A percentile compares a stretch with the other conserved stretches of the same genome.
These are phyloP conservation scores for Guillardia theta DNA, from an alignment of 78 protist genomes.

Conservation along the genomic window DNA sequence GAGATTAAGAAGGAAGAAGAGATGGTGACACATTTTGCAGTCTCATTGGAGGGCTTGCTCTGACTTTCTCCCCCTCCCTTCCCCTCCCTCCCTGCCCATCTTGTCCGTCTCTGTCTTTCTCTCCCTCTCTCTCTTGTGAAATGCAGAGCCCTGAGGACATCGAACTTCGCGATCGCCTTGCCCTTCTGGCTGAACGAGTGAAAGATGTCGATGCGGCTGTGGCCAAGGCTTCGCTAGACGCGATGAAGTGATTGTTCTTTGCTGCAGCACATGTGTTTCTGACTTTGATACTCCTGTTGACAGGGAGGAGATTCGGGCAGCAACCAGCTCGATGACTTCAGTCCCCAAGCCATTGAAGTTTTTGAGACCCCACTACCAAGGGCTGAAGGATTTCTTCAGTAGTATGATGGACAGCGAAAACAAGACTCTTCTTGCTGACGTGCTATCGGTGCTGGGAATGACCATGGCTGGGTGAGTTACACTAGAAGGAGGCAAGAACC, in stretches of 20 bases:
- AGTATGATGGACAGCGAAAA: not conserved
- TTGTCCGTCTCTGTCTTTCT: not conserved
- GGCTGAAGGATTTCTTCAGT: slow-evolving; percentile 51
- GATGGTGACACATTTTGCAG: not conserved
- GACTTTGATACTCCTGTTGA: not conserved
- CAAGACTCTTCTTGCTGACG: slow-evolving; percentile 70
- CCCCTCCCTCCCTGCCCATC: no score
- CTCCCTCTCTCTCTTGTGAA: not conserved
- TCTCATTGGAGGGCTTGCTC: no score
- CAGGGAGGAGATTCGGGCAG: slow-evolving; percentile 66
- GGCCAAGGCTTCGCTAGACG: slow-evolving; percentile 52
- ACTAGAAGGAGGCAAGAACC: no score
- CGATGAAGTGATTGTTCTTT: slow-evolving; percentile 38
- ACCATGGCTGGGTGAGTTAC: slow-evolving; percentile 73
- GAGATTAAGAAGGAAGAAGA: not conserved
- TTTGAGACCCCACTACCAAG: slow-evolving; percentile 78
- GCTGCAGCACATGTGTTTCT: not conserved
- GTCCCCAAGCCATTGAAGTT: slow-evolving; percentile 98
- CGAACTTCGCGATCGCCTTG: slow-evolving; percentile 48
- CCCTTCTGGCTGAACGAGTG: slow-evolving; percentile 32
- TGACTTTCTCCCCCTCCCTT: no score
- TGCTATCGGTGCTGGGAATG: slow-evolving; percentile 92
- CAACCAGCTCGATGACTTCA: slow-evolving; percentile 92
- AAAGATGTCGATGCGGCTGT: slow-evolving; percentile 52
- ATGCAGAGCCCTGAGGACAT: slow-evolving; percentile 55